Evolutionary conservation across 345 rosid genomes (phyloP).

Genomic region (Eucalyptus dawsonii): DNA sequence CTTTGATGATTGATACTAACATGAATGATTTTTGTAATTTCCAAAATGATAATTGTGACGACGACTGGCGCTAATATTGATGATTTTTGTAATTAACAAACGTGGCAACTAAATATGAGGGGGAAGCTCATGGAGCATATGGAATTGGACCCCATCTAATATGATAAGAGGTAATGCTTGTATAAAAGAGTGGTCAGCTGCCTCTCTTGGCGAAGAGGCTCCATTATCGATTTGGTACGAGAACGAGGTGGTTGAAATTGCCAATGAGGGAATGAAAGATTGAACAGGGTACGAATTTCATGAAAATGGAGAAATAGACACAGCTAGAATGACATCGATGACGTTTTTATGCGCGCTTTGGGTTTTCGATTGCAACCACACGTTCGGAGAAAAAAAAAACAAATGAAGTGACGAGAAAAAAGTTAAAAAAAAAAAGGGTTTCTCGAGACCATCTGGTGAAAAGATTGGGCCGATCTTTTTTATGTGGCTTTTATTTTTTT

Average conservation of each 20-base stretch:
- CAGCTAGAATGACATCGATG: neutral
- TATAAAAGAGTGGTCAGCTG: neutral
- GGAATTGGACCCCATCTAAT: neutral
- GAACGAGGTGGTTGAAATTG: neutral
- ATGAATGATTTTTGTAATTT: neutral
- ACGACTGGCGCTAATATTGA: neutral
- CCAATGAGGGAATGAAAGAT: neutral
- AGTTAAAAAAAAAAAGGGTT: neutral
- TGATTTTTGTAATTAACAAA: neutral
- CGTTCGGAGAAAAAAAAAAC: neutral
- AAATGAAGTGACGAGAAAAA: neutral
- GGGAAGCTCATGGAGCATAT: neutral
- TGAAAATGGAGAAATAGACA: neutral
- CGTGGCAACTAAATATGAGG: neutral
- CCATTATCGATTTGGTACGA: neutral
- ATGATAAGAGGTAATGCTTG: neutral
- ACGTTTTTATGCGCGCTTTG: neutral
- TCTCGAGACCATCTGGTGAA: neutral
- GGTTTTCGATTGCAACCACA: neutral
- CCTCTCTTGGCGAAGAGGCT: neutral
- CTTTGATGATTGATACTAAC: rapidly evolving
- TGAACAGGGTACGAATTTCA: neutral
- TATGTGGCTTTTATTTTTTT: neutral
- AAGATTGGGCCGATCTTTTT: neutral
- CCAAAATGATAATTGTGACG: neutral